phyloP scores from a whole-genome alignment of 257 asterid species.

The Primulina eburnea region DNA sequence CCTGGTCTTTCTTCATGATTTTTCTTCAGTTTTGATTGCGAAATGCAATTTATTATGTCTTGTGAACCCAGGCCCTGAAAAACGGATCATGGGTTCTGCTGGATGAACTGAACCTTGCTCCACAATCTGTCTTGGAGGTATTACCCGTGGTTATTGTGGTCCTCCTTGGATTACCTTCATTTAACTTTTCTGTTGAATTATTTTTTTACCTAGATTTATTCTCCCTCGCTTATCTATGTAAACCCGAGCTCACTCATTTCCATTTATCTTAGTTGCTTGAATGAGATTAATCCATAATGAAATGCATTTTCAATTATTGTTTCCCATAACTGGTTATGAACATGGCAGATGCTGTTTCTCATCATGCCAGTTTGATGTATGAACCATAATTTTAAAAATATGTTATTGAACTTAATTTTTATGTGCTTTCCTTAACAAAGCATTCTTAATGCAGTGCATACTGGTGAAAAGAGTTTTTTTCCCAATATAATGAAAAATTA shows the following conservation, averaged over 20 bases:
- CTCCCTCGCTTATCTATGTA: background rate
- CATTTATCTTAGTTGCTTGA: background rate
- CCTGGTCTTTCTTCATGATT: slow-evolving; percentile 7
- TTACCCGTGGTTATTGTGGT: slow-evolving; percentile 17
- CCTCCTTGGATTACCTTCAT: slow-evolving; percentile 9
- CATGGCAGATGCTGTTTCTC: slow-evolving; percentile 7
- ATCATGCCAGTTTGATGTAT: background rate
- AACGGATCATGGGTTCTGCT: slow-evolving; percentile 93
- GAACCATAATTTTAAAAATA: no score
- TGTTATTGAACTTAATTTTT: no score
- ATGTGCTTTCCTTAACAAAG: no score
- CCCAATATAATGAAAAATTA: no score
- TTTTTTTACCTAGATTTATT: background rate
- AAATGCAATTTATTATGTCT: slow-evolving; percentile 16
- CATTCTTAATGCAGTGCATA: no score
- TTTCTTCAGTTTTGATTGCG: background rate
- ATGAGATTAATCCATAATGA: background rate
- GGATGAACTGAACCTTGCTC: slow-evolving; percentile 97
- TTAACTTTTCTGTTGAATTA: slow-evolving; percentile 7
- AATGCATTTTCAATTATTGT: background rate
- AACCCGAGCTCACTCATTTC: background rate
- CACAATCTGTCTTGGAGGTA: slow-evolving; percentile 99
- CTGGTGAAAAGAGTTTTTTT: no score
- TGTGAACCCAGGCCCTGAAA: slow-evolving; percentile 72
- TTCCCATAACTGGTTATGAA: background rate